These are phyloP conservation scores for Nitzschia putrida DNA, from an alignment of 108 stramenopile species.

Conservation along the genomic window DNA sequence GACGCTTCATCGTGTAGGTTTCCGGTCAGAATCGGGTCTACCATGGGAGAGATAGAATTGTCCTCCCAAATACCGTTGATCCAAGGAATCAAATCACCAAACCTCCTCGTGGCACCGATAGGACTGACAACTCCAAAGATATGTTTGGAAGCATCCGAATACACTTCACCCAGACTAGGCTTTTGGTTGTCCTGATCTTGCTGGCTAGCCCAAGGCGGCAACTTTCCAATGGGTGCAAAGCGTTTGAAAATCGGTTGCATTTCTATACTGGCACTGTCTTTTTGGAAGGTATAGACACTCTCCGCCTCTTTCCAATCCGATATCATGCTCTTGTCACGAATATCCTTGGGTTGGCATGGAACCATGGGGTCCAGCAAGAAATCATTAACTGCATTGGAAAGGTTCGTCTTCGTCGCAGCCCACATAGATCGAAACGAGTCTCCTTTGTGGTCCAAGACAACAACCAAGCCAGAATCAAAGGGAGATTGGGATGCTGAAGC, in stretches of 20 bases:
- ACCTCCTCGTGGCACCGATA: conserved; percentile 71
- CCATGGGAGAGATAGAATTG: conserved; percentile 24
- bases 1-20: conserved; percentile 58
- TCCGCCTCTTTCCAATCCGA: conserved; percentile 92
- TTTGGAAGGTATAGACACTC: conserved; percentile 81
- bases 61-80: conserved; percentile 64
- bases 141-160: conserved; percentile 89
- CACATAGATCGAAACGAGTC: conserved; percentile 89
- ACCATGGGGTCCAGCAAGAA: conserved; percentile 23
- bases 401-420: background rate
- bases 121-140: conserved; percentile 97
- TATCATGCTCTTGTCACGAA: conserved; percentile 49
- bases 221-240: conserved; percentile 81
- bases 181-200: conserved; percentile 94
- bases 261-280: conserved; percentile 33
- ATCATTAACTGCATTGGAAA: background rate
- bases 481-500: conserved; percentile 81
- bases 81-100: conserved; percentile 97
- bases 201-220: conserved; percentile 69
- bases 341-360: conserved; percentile 75
- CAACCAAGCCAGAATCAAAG: conserved; percentile 80
- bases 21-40: conserved; percentile 49
- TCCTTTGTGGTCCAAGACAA: conserved; percentile 96
- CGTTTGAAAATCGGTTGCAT: conserved; percentile 86
- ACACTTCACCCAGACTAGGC: conserved; percentile 85